Base-by-base conservation (phyloP, 176 grass and related monocot genomes). In the Lolium multiflorum region DNA sequence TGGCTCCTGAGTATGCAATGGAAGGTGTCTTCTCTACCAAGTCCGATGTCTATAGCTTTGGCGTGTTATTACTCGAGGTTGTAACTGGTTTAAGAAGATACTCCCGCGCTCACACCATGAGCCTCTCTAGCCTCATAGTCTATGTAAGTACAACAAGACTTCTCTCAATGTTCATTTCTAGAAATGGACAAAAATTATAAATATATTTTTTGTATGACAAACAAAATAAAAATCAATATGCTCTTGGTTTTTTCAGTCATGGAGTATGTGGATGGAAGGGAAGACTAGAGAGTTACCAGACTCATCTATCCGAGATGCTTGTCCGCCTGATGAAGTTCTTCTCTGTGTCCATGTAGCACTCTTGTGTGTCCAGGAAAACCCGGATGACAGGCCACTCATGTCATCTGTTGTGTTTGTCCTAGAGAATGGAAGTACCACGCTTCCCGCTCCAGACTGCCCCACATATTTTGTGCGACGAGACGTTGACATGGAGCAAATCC, bases 351-450 rank as follows among this genome's bases (percentile, higher is more conserved):
- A 63, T 63, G 60, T 63, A 63, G 60, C 22, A 63, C 60, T 63
- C 22, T 63, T 63, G 22, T 65, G 60, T 63, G 60, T 63, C 60
- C 60, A 61, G 21, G 21, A 61, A 61, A 61, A 61, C 58, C 58
- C 21, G 3, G 58, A 22, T 61, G 58, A 61, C 58, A 61, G 58
- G 9, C 58, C 58, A 61, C 21, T 61, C 58, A 63, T 63, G 22
- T 63, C 60, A 26, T 25, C 22, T 13, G 60, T 26, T 25, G 22
- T 63, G 10, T 63, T 63, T 12, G 4, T 63, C 22, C 60, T 63
- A 13, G 60, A 63, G 60, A 63, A 63, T 26, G 60, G 60, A 6
- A 13, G 22, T 3, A 13, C 11, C 22, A 25, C 4, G 1, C 60
- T 63, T 63, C 60, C 22, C 12, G 3, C 22, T 13, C 60, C 60